phyloP scores from a whole-genome alignment of 768 basidiomycete genomes.

The Pleurotus giganteus region DNA sequence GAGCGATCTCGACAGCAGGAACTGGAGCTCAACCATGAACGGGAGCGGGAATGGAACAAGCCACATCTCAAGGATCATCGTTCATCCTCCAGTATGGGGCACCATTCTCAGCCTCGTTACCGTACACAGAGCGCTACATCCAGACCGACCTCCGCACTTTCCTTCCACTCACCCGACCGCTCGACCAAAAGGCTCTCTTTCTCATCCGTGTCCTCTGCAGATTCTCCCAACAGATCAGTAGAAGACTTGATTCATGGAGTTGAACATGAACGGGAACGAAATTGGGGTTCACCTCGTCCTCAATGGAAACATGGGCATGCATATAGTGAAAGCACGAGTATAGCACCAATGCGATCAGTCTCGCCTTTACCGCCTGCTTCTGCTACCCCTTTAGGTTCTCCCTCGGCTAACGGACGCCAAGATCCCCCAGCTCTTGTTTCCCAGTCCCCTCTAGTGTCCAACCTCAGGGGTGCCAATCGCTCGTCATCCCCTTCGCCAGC shows the following conservation, averaged over 20 bases:
- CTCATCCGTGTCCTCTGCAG: conserved; percentile 23
- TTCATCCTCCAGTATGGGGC: conserved; percentile 42
- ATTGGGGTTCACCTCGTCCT: conserved; percentile 69
- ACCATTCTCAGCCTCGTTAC: conserved; percentile 30
- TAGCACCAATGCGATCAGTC: conserved; percentile 10
- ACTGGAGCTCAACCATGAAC: conserved; percentile 42
- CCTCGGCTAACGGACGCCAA: neutral
- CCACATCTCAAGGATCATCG: conserved; percentile 33
- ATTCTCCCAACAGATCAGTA: conserved; percentile 36
- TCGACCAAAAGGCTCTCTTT: conserved; percentile 27
- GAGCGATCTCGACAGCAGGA: conserved; percentile 42
- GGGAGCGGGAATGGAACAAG: conserved; percentile 58
- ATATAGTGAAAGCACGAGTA: conserved; percentile 3
- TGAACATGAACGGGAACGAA: conserved; percentile 57
- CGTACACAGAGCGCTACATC: conserved; percentile 36
- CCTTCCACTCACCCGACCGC: conserved; percentile 25
- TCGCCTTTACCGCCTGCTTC: conserved; percentile 11
- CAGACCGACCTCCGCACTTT: conserved; percentile 37
- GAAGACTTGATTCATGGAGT: conserved; percentile 31
- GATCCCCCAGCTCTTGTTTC: neutral
- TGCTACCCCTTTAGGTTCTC: conserved; percentile 7
- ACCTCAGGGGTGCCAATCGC: neutral
- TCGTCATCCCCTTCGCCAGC: neutral
- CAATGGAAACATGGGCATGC: conserved; percentile 44
- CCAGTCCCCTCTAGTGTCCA: neutral